A percentile compares a stretch with the other conserved stretches of the same genome.
Evolutionary conservation across 2,329 filamentous ascomycete species (phyloP).

Genomic region (Neofusicoccum parvum): DNA sequence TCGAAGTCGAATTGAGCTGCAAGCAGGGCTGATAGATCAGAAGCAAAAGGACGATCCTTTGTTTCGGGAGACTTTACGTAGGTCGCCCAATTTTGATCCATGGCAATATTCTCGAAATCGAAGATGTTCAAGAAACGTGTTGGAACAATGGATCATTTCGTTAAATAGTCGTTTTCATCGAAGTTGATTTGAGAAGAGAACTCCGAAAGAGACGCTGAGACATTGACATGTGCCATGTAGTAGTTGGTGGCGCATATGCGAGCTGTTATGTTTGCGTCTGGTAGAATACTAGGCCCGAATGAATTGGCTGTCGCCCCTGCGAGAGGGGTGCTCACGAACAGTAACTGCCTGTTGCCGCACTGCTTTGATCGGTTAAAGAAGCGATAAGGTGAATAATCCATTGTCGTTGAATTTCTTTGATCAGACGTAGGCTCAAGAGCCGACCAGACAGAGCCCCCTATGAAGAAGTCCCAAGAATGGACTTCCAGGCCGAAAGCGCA

Average conservation of each 20-base stretch:
- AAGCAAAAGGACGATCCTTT: not conserved
- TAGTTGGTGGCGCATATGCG: not conserved
- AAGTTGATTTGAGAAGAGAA: not conserved
- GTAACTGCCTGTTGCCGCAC: not conserved
- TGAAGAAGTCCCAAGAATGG: not conserved
- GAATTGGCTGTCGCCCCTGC: not conserved
- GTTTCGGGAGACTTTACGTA: not conserved
- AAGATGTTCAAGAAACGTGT: not conserved
- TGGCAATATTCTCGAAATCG: not conserved
- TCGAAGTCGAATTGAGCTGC: not conserved
- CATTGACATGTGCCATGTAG: not conserved
- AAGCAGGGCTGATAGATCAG: not conserved
- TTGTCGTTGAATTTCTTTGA: too few species aligned
- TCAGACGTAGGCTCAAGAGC: too few species aligned
- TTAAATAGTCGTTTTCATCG: not conserved
- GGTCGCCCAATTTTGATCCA: not conserved
- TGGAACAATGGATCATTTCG: not conserved
- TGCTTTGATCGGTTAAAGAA: not conserved
- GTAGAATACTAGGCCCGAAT: too few species aligned
- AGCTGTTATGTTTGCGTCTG: not conserved
- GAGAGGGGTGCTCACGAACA: not conserved
- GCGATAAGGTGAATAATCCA: too few species aligned
- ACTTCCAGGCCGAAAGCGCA: not conserved
- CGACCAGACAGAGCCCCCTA: not conserved
- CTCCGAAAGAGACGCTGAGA: not conserved